Conservation (phyloP, 768 basidiomycete genomes). For the Mycena polygramma region DNA sequence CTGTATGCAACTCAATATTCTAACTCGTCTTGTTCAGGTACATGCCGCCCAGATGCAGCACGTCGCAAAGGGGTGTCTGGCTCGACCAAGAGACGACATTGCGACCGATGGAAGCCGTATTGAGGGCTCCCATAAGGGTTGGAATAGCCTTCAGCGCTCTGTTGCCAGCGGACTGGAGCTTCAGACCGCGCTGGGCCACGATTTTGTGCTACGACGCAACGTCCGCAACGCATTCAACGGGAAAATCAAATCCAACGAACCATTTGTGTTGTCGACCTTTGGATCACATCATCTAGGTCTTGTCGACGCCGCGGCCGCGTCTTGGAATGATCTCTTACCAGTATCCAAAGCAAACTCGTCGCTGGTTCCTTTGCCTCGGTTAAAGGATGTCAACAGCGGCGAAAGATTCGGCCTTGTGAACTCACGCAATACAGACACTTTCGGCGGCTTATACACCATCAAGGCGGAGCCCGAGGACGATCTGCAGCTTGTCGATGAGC, state of each 20-base stretch:
- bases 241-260: neutral
- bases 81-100: slow-evolving; percentile 38
- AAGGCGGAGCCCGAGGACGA: slow-evolving; percentile 4
- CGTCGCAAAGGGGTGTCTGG: slow-evolving; percentile 45
- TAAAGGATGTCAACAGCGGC: neutral
- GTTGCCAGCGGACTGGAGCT: slow-evolving; percentile 41
- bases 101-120: slow-evolving; percentile 44
- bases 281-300: slow-evolving; percentile 45
- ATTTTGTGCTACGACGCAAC: slow-evolving; percentile 43
- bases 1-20: no score
- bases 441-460: neutral
- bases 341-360: neutral
- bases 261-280: slow-evolving; percentile 33
- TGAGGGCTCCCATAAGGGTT: slow-evolving; percentile 45
- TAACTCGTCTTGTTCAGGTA: slow-evolving; percentile 26
- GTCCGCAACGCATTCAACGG: slow-evolving; percentile 22
- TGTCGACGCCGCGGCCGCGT: slow-evolving; percentile 31
- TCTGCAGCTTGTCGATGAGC: neutral
- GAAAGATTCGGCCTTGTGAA: neutral
- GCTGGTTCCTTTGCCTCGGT: neutral
- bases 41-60: slow-evolving; percentile 45
- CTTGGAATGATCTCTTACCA: slow-evolving; percentile 22
- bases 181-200: slow-evolving; percentile 34
- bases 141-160: slow-evolving; percentile 41
- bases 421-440: neutral